These are phyloP conservation scores for Suillus occidentalis DNA, from an alignment of 768 basidiomycete genomes.

Conservation along the genomic window DNA sequence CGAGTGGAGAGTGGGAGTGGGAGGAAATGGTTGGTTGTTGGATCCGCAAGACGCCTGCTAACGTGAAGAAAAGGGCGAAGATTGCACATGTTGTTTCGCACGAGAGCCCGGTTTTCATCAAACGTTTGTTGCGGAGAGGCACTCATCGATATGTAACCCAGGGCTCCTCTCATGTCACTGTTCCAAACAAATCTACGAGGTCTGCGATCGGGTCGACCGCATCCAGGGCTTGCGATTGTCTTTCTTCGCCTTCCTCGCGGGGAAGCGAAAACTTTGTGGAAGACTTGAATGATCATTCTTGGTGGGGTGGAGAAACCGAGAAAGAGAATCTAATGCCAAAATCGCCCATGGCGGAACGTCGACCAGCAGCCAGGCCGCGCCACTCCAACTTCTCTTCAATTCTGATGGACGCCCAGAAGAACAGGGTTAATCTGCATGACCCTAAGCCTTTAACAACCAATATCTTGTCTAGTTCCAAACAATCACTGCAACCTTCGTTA, in stretches of 20 bases:
- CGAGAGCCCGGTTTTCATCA: slow-evolving; percentile 1
- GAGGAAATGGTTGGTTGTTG: slow-evolving; percentile 47
- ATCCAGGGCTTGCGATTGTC: slow-evolving; percentile 8
- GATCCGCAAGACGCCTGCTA: slow-evolving; percentile 38
- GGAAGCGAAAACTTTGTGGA: slow-evolving; percentile 16
- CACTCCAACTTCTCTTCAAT: slow-evolving; percentile 39
- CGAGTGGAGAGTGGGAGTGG: slow-evolving; percentile 46
- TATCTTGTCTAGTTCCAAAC: slow-evolving; percentile 15
- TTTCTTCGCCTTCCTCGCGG: slow-evolving; percentile 15
- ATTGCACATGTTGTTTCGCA: slow-evolving; percentile 1
- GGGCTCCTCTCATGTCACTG: background rate
- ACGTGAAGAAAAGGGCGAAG: slow-evolving; percentile 24
- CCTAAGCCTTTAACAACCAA: background rate
- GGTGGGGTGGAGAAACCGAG: slow-evolving; percentile 21
- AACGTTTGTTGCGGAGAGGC: slow-evolving; percentile 3
- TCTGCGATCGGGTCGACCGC: slow-evolving; percentile 4
- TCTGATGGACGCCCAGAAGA: slow-evolving; percentile 39
- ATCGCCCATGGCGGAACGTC: slow-evolving; percentile 8
- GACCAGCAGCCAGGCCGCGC: slow-evolving; percentile 16
- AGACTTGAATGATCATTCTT: slow-evolving; percentile 17
- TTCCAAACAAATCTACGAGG: background rate
- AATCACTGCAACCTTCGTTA: slow-evolving; percentile 12
- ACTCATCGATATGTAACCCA: background rate
- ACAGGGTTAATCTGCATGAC: slow-evolving; percentile 36
- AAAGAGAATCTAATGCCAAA: slow-evolving; percentile 21